A percentile compares a stretch with the other conserved stretches of the same genome.
phyloP scores from a whole-genome alignment of 2,329 filamentous ascomycete genomes.

The Falciphora oryzae region DNA sequence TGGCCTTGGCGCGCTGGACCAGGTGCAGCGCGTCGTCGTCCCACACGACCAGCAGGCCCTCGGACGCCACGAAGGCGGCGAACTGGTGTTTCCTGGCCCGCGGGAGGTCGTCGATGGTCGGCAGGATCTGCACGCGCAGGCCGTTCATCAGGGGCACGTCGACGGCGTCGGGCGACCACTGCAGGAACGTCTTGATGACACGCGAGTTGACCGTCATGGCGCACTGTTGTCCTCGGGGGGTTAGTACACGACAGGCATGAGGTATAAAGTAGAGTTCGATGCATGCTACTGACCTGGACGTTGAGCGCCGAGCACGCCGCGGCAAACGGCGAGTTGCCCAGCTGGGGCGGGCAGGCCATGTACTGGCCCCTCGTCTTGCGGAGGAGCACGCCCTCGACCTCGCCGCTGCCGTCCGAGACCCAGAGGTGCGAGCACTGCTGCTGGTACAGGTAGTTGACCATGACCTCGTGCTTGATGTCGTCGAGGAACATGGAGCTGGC shows the following conservation, averaged over 20 bases:
- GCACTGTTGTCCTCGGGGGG: constrained; percentile 39
- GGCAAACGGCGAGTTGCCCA: constrained; percentile 58
- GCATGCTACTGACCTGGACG: constrained; percentile 54
- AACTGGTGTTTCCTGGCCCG: constrained; percentile 73
- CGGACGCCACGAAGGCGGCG: constrained; percentile 69
- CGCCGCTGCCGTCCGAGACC: constrained; percentile 64
- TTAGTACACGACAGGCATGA: background rate
- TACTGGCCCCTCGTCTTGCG: constrained; percentile 64
- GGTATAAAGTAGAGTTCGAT: no score
- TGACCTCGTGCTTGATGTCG: constrained; percentile 74
- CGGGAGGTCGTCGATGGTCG: constrained; percentile 63
- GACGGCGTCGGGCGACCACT: constrained; percentile 65
- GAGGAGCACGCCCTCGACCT: constrained; percentile 66
- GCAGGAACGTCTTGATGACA: constrained; percentile 71
- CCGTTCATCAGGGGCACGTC: constrained; percentile 73
- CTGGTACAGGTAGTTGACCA: constrained; percentile 79
- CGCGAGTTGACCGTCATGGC: constrained; percentile 77
- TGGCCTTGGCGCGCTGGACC: constrained; percentile 61
- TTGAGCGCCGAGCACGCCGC: constrained; percentile 63
- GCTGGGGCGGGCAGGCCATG: constrained; percentile 63
- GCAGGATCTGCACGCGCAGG: constrained; percentile 69
- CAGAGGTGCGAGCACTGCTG: constrained; percentile 70
- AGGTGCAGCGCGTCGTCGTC: constrained; percentile 72
- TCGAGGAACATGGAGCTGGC: constrained; percentile 55
- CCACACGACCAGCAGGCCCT: constrained; percentile 71